phyloP scores from a whole-genome alignment of 1,284 basidiomycete species.

The Agaricales sp. region DNA sequence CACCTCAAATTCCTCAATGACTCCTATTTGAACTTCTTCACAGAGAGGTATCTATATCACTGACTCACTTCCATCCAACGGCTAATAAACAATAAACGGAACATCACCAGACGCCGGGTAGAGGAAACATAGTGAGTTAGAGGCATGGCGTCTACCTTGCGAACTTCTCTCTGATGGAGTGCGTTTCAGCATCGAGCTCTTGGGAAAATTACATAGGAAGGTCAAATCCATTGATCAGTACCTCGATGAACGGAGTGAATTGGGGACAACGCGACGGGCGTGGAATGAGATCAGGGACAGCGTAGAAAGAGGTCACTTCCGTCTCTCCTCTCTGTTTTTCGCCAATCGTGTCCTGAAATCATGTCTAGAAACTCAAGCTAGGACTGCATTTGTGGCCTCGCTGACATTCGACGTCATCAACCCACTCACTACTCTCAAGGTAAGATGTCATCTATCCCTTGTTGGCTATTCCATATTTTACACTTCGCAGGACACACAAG shows the following conservation, averaged over 20 bases:
- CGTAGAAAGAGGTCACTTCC: conserved; percentile 57
- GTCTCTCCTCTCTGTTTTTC: conserved; percentile 2
- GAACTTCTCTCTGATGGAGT: not conserved
- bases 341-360: conserved; percentile 4
- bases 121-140: conserved; percentile 76
- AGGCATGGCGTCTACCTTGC: not conserved
- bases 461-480: conserved; percentile 4
- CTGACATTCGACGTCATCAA: conserved; percentile 65
- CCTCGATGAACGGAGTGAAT: conserved; percentile 52
- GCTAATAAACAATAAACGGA: conserved; percentile 7
- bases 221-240: conserved; percentile 55
- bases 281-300: conserved; percentile 83
- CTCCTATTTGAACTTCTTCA: conserved; percentile 75
- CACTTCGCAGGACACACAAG: conserved; percentile 66
- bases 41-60: conserved; percentile 52
- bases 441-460: conserved; percentile 15
- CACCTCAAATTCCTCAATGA: conserved; percentile 63
- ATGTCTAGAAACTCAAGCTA: conserved; percentile 63
- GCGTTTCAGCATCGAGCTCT: conserved; percentile 50
- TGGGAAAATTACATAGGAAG: conserved; percentile 62
- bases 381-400: conserved; percentile 65
- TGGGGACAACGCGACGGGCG: conserved; percentile 53
- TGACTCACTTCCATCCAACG: conserved; percentile 11
- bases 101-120: conserved; percentile 52
- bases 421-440: conserved; percentile 59